Conservation (phyloP, 768 basidiomycete genomes). For the Trametes villosa region DNA sequence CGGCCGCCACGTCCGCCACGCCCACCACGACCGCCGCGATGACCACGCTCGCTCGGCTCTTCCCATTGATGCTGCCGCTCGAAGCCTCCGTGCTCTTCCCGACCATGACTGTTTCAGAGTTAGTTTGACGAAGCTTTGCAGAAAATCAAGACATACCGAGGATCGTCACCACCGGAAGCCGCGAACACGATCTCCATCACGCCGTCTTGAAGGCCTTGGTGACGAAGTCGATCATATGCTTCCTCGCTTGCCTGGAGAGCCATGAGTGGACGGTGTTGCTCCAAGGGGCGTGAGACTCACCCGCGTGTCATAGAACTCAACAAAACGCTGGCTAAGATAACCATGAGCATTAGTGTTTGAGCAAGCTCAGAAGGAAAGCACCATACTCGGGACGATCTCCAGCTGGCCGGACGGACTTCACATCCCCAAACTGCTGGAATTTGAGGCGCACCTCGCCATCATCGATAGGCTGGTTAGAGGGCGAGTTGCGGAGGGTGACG, state of each 20-base stretch:
- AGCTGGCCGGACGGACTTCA: constrained; percentile 75
- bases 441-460: constrained; percentile 85
- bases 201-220: constrained; percentile 81
- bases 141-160: constrained; percentile 39
- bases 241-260: constrained; percentile 67
- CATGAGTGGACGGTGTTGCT: constrained; percentile 15
- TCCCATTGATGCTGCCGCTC: constrained; percentile 46
- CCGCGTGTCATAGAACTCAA: constrained; percentile 93
- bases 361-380: not conserved
- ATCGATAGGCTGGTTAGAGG: constrained; percentile 70
- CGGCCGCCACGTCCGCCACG: constrained; percentile 45
- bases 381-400: constrained; percentile 65
- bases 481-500: constrained; percentile 74
- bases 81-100: constrained; percentile 25
- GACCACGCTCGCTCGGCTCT: constrained; percentile 34
- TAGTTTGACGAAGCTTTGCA: not conserved
- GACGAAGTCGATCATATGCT: constrained; percentile 79
- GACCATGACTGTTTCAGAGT: constrained; percentile 36
- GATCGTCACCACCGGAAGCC: constrained; percentile 67
- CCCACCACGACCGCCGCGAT: constrained; percentile 45
- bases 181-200: constrained; percentile 86
- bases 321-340: constrained; percentile 74
- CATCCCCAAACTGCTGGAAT: constrained; percentile 89
- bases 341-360: constrained; percentile 11
- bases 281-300: constrained; percentile 44